Evolutionary conservation across 257 asterid genomes (phyloP).

Genomic region (Solanum arcanum): DNA sequence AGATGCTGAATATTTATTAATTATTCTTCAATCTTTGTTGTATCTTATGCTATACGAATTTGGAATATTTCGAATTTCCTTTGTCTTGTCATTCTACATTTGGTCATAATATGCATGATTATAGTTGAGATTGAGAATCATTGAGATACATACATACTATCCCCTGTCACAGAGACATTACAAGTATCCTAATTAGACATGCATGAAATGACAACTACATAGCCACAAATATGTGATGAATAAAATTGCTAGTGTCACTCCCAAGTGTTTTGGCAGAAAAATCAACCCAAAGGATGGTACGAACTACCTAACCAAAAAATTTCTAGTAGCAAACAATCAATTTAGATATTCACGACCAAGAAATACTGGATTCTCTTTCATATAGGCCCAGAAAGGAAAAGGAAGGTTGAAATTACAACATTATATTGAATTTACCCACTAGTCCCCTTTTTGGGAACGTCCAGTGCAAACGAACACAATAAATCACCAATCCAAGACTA

Average conservation of each 20-base stretch:
- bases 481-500: not conserved
- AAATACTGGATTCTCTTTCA: not conserved
- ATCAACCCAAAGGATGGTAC: not conserved
- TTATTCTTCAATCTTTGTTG: not conserved
- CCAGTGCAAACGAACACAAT: not conserved
- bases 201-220: not conserved
- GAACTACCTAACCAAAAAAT: not conserved
- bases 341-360: not conserved
- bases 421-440: not conserved
- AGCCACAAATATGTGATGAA: not conserved
- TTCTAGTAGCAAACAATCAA: not conserved
- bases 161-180: not conserved
- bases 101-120: not conserved
- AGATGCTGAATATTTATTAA: not conserved
- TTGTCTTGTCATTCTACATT: not conserved
- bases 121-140: not conserved
- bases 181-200: not conserved
- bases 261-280: not conserved
- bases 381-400: not conserved
- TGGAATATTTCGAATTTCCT: not conserved
- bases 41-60: not conserved
- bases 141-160: not conserved
- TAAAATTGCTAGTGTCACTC: not conserved
- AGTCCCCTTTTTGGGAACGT: not conserved
- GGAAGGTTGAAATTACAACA: not conserved